Conservation (phyloP, 345 rosid genomes). For the Salix caprea region DNA sequence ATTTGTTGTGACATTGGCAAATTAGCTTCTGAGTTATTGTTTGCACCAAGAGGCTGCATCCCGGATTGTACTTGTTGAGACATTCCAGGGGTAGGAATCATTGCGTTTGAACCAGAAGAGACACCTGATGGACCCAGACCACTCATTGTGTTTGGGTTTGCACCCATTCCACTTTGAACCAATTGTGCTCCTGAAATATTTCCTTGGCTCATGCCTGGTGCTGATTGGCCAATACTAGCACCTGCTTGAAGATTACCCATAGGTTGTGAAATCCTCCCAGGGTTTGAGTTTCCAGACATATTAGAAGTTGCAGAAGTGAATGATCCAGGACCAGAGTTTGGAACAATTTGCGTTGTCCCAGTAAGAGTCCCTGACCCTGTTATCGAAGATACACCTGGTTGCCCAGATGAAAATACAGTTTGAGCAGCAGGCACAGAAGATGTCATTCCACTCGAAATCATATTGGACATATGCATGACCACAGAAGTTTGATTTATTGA, state of each 20-base stretch:
- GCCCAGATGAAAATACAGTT: slow-evolving; percentile 71
- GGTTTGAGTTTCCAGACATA: slow-evolving; percentile 57
- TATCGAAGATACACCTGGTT: slow-evolving; percentile 51
- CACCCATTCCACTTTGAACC: slow-evolving; percentile 71
- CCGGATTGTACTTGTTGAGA: slow-evolving; percentile 65
- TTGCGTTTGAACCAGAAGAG: slow-evolving; percentile 66
- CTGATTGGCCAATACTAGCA: slow-evolving; percentile 47
- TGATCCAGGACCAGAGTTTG: slow-evolving; percentile 52
- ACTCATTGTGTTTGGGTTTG: slow-evolving; percentile 71
- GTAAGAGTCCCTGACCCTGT: slow-evolving; percentile 61
- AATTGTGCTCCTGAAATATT: slow-evolving; percentile 69
- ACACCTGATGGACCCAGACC: slow-evolving; percentile 62
- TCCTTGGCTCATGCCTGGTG: slow-evolving; percentile 76
- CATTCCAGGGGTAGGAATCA: slow-evolving; percentile 95
- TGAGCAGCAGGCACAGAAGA: slow-evolving; percentile 79
- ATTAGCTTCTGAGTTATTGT: slow-evolving; percentile 57
- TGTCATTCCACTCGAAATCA: slow-evolving; percentile 90
- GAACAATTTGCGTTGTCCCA: slow-evolving; percentile 60
- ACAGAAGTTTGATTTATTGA: slow-evolving; percentile 78
- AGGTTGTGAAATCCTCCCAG: slow-evolving; percentile 75
- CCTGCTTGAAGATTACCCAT: slow-evolving; percentile 51
- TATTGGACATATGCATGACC: slow-evolving; percentile 91
- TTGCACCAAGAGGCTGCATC: slow-evolving; percentile 59
- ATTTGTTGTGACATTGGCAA: slow-evolving; percentile 72
- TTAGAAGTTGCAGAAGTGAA: slow-evolving; percentile 57